These are phyloP conservation scores for Boletus reticuloceps DNA, from an alignment of 768 basidiomycete species.

Conservation along the genomic window DNA sequence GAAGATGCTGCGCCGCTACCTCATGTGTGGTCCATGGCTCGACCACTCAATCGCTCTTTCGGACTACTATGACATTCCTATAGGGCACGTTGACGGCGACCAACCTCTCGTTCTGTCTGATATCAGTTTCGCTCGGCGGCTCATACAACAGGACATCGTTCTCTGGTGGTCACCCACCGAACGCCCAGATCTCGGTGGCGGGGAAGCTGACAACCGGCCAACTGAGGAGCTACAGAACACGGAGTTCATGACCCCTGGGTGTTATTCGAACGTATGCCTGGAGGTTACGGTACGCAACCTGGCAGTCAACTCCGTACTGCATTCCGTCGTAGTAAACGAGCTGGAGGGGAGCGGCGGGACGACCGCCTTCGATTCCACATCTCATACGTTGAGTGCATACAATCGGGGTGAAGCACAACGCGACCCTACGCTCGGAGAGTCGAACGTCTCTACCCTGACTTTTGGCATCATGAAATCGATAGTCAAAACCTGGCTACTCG, in stretches of 20 bases:
- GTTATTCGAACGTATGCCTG: constrained; percentile 90
- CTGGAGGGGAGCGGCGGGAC: constrained; percentile 93
- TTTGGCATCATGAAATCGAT: constrained; percentile 83
- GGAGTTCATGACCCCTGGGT: constrained; percentile 81
- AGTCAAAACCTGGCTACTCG: constrained; percentile 89
- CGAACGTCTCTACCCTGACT: constrained; percentile 81
- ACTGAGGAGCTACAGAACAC: constrained; percentile 78
- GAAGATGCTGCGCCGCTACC: constrained; percentile 83
- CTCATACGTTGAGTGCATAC: constrained; percentile 89
- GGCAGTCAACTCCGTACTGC: constrained; percentile 90
- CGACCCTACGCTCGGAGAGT: constrained; percentile 84
- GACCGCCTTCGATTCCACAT: constrained; percentile 91
- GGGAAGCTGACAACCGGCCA: constrained; percentile 80
- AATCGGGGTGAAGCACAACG: constrained; percentile 56
- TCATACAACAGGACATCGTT: constrained; percentile 84
- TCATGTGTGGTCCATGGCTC: constrained; percentile 75
- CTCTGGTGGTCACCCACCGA: constrained; percentile 96
- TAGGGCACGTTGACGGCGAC: constrained; percentile 91
- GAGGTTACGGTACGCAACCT: constrained; percentile 89
- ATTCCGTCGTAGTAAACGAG: constrained; percentile 94
- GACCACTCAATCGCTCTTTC: constrained; percentile 77
- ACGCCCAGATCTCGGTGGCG: constrained; percentile 89
- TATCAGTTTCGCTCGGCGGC: constrained; percentile 83
- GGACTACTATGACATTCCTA: constrained; percentile 88
- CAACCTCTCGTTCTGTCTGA: constrained; percentile 86